phyloP scores from a whole-genome alignment of 768 basidiomycete species.

The Phanerodontia chrysosporium region DNA sequence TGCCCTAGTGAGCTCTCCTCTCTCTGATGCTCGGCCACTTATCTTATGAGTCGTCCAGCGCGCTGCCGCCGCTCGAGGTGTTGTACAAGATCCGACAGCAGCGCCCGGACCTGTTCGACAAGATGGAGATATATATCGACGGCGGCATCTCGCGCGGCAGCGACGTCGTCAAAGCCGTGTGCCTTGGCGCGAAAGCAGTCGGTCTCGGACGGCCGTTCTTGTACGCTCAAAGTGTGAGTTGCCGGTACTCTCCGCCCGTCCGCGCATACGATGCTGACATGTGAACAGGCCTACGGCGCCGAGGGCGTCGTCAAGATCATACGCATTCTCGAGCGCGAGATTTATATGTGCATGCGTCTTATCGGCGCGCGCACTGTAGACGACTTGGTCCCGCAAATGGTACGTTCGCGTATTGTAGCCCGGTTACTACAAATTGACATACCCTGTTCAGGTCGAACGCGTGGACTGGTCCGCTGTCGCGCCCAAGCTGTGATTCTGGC shows the following conservation, averaged over 20 bases:
- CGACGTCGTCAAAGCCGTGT: slow-evolving; percentile 86
- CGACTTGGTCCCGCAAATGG: slow-evolving; percentile 74
- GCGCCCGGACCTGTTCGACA: slow-evolving; percentile 70
- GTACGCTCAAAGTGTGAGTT: slow-evolving; percentile 77
- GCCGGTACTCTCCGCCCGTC: neutral
- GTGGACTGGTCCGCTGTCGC: slow-evolving; percentile 58
- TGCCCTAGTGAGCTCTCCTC: slow-evolving; percentile 60
- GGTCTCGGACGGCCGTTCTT: slow-evolving; percentile 85
- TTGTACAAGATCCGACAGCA: slow-evolving; percentile 68
- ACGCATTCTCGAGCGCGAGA: slow-evolving; percentile 73
- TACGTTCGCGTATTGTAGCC: slow-evolving; percentile 27
- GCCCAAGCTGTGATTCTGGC: slow-evolving; percentile 18
- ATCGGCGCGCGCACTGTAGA: slow-evolving; percentile 63
- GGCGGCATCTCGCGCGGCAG: slow-evolving; percentile 81
- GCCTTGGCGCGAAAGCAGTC: slow-evolving; percentile 82
- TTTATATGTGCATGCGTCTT: slow-evolving; percentile 69
- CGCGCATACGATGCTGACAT: neutral
- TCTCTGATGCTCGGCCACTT: slow-evolving; percentile 21
- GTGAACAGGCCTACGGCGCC: slow-evolving; percentile 65
- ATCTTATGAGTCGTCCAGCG: slow-evolving; percentile 34
- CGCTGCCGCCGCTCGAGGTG: slow-evolving; percentile 75
- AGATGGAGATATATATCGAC: slow-evolving; percentile 84
- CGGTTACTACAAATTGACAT: neutral
- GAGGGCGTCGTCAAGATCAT: slow-evolving; percentile 63
- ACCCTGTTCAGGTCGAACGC: slow-evolving; percentile 32